Evolutionary conservation across 2,329 filamentous ascomycete species (phyloP), one percentile per base, ranked within the genome.

Genomic region (Didymosphaeria variabile): DNA sequence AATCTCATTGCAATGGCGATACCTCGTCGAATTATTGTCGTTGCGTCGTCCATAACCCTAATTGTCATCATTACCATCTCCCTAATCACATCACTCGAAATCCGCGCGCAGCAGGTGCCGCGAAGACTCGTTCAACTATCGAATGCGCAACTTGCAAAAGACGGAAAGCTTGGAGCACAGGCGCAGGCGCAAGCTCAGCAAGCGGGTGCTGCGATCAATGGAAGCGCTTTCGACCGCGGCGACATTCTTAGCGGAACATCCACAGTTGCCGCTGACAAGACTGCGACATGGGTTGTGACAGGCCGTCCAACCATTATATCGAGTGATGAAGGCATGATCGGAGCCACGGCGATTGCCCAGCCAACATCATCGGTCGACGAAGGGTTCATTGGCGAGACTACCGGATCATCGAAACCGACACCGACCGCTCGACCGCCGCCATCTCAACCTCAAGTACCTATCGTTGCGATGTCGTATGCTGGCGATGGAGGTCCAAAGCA

Each of bases 401-500:
- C 31, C 31, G 29, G 40, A 34, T 47, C 53, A 26, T 42, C 59
- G 34, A 66, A 68, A 34, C 59, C 69, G 29, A 61, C 51, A 46
- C 60, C 68, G 12, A 47, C 57, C 9, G 58, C 56, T 3, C 61
- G 52, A 23, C 61, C 63, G 2, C 34, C 32, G 15, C 58, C 40
- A 15, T 57, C 66, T 4, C 47, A 57, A 13, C 38, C 66, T 5
- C 69, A 72, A 42, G 46, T 72, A 8, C 74, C 72, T 1, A 76
- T 78, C 19, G 59, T 77, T 13, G 74, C 74, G 4, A 66, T 77
- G 7, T 71, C 73, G 2, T 77, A 77, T 59, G 60, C 70, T 1
- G 72, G 74, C n/a, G 64, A 70, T 5, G 69, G 73, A 21, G 75
- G 75, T 1, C 74, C 75, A 3, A 77, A 77, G 49, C 73, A 76